Evolutionary conservation across 495 filamentous ascomycete genomes (phyloP).

Genomic region (Podospora pseudoanserina): DNA sequence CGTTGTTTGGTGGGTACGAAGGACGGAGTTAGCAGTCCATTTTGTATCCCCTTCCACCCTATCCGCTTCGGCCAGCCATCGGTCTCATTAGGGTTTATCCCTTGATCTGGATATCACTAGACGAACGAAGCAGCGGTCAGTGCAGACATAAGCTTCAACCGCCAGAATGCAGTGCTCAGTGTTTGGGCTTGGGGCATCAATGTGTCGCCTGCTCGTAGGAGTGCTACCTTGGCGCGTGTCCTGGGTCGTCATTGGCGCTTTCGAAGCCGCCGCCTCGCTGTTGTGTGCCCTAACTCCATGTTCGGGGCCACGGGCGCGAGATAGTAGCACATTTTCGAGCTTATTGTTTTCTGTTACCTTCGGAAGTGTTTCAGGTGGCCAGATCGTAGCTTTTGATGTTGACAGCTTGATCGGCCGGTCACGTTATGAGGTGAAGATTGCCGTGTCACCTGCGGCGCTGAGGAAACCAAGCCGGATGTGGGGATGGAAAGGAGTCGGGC

Average conservation of each 20-base stretch:
- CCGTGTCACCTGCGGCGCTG: not conserved
- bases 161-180: not conserved
- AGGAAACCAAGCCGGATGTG: not conserved
- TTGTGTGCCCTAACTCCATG: not conserved
- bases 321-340: not conserved
- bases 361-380: conserved; percentile 15
- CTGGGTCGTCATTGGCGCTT: not conserved
- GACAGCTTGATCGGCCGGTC: not conserved
- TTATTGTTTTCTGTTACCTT: not conserved
- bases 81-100: not conserved
- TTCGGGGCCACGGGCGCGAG: not conserved
- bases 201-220: not conserved
- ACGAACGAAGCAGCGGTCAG: not conserved
- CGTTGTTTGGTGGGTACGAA: not conserved
- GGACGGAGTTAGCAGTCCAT: not conserved
- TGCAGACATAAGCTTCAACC: not conserved
- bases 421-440: not conserved
- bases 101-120: not conserved
- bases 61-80: not conserved
- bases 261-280: not conserved
- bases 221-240: not conserved
- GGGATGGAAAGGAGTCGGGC: not conserved
- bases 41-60: not conserved
- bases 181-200: not conserved
- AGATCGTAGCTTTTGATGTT: not conserved